A percentile compares a stretch with the other conserved stretches of the same genome.
Conservation (phyloP, 2,329 filamentous ascomycete species). For the Aureobasidium leucospermi region DNA sequence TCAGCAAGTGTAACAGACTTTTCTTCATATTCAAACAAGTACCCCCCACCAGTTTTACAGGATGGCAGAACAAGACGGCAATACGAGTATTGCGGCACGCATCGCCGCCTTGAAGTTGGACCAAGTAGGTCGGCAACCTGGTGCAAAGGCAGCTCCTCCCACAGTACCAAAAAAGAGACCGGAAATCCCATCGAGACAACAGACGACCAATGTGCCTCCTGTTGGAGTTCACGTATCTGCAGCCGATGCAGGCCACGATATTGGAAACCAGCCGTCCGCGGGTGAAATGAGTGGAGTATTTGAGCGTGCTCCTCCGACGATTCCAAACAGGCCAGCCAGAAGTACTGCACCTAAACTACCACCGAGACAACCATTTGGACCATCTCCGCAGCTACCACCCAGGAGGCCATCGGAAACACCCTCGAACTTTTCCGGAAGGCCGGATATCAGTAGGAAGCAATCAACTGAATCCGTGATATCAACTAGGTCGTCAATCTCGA, state of each 20-base stretch:
- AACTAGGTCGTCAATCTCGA: conserved; percentile 42
- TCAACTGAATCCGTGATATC: conserved; percentile 49
- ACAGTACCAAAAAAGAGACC: conserved; percentile 15
- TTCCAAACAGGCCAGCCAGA: conserved; percentile 37
- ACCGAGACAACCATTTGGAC: conserved; percentile 37
- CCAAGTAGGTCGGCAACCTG: conserved; percentile 34
- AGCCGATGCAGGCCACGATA: conserved; percentile 17
- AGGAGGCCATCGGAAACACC: conserved; percentile 14
- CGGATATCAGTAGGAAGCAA: conserved; percentile 28
- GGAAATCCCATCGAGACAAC: conserved; percentile 2
- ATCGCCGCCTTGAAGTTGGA: conserved; percentile 43
- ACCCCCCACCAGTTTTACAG: not conserved
- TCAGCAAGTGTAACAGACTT: not conserved
- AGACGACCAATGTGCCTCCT: conserved; percentile 18
- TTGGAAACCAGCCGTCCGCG: conserved; percentile 33
- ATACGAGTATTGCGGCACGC: conserved; percentile 36
- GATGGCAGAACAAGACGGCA: conserved; percentile 16
- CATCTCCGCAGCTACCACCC: conserved; percentile 19
- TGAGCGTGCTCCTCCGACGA: conserved; percentile 35
- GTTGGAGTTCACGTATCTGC: conserved; percentile 3
- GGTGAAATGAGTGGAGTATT: conserved; percentile 38
- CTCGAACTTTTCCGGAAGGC: conserved; percentile 7
- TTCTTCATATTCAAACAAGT: not conserved
- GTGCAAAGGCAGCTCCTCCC: conserved; percentile 25
- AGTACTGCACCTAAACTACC: conserved; percentile 33